Evolutionary conservation across 2,329 filamentous ascomycete species (phyloP).

Genomic region (Colletotrichum shisoi): DNA sequence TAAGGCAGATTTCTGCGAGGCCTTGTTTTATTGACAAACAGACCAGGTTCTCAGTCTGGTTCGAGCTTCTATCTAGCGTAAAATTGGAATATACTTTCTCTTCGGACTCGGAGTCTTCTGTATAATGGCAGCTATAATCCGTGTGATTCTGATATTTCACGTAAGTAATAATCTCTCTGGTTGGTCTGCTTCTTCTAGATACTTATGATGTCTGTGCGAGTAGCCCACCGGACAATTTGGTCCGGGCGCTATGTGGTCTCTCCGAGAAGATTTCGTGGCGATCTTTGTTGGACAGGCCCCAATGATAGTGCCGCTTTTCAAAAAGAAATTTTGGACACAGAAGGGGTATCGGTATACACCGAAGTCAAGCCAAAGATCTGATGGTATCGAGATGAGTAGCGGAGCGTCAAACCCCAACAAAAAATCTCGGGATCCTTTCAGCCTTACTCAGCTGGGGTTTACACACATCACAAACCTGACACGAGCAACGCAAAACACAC

Average conservation of each 20-base stretch:
- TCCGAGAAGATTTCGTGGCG: slow-evolving; percentile 51
- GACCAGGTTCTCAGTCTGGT: slow-evolving; percentile 44
- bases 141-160: slow-evolving; percentile 45
- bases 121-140: slow-evolving; percentile 45
- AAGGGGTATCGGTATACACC: slow-evolving; percentile 10
- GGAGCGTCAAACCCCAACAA: slow-evolving; percentile 23
- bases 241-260: slow-evolving; percentile 49
- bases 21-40: too few species aligned
- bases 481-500: too few species aligned
- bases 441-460: slow-evolving; percentile 40
- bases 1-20: too few species aligned
- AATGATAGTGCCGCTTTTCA: slow-evolving; percentile 9
- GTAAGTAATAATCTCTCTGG: slow-evolving; percentile 39
- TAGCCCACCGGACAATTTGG: slow-evolving; percentile 26
- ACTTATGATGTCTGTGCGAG: background rate
- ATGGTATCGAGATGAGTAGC: slow-evolving; percentile 34
- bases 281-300: slow-evolving; percentile 43
- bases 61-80: slow-evolving; percentile 44
- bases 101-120: slow-evolving; percentile 48
- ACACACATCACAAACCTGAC: slow-evolving; percentile 9
- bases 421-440: slow-evolving; percentile 41
- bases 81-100: slow-evolving; percentile 46
- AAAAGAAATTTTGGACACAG: slow-evolving; percentile 43
- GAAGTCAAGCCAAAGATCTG: slow-evolving; percentile 25
- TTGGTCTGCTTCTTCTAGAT: background rate